A percentile compares a stretch with the other conserved stretches of the same genome.
phyloP scores from a whole-genome alignment of 1,139 yeast genomes.

The Yamadazyma atlantica region DNA sequence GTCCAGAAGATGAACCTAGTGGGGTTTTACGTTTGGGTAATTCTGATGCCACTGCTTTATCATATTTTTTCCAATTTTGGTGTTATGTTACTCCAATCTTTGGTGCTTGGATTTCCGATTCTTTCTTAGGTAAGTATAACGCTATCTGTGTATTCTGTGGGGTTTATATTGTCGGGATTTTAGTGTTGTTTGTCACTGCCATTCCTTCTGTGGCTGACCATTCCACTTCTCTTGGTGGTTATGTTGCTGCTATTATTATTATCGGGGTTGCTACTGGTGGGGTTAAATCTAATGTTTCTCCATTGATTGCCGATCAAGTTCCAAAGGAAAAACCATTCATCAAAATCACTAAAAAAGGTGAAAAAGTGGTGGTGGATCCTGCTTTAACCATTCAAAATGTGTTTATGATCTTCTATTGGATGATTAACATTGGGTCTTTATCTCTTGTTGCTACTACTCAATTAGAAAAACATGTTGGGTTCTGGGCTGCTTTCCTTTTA shows the following conservation, averaged over 20 bases:
- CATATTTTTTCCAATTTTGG: constrained; percentile 79
- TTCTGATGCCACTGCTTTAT: constrained; percentile 70
- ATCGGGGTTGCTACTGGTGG: constrained; percentile 83
- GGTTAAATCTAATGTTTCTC: constrained; percentile 76
- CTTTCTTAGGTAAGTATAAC: constrained; percentile 69
- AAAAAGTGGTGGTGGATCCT: constrained; percentile 41
- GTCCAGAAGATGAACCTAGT: constrained; percentile 43
- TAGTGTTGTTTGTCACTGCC: constrained; percentile 69
- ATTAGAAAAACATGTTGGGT: constrained; percentile 36
- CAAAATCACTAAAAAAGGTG: constrained; percentile 35
- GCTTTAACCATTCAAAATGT: constrained; percentile 43
- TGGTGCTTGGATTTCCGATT: constrained; percentile 78
- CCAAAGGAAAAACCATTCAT: constrained; percentile 41
- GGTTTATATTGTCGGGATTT: constrained; percentile 61
- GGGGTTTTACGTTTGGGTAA: constrained; percentile 67
- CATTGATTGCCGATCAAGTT: constrained; percentile 75
- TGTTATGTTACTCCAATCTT: constrained; percentile 78
- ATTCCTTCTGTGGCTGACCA: constrained; percentile 58
- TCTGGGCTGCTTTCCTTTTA: constrained; percentile 49
- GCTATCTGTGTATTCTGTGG: constrained; percentile 64
- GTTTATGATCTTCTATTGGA: constrained; percentile 42
- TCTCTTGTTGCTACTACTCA: constrained; percentile 45
- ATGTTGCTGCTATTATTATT: constrained; percentile 61
- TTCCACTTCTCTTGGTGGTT: constrained; percentile 49
- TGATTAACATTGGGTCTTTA: constrained; percentile 42